Evolutionary conservation across 345 rosid species (phyloP).

Genomic region (Bruguiera gymnorhiza): DNA sequence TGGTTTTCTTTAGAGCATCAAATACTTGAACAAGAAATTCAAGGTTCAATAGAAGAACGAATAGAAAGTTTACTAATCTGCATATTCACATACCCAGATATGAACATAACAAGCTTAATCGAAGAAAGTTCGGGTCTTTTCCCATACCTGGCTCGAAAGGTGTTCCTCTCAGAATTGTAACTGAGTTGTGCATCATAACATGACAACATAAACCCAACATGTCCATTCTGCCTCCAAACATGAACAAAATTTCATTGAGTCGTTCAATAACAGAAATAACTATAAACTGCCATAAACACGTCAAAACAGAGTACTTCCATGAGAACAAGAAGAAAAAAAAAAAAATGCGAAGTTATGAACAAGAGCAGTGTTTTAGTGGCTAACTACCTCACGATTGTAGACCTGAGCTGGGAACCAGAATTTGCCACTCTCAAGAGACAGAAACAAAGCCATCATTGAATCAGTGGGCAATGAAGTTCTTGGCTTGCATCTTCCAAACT

Average conservation of each 20-base stretch:
- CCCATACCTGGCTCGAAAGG: slow-evolving; percentile 77
- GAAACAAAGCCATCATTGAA: slow-evolving; percentile 77
- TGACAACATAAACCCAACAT: slow-evolving; percentile 89
- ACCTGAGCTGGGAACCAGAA: slow-evolving; percentile 95
- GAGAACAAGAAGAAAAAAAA: background rate
- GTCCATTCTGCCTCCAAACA: slow-evolving; percentile 60
- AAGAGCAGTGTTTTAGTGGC: background rate
- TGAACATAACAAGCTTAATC: background rate
- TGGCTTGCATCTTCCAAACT: slow-evolving; percentile 34
- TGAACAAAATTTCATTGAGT: background rate
- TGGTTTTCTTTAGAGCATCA: no score
- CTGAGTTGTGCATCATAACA: slow-evolving; percentile 89
- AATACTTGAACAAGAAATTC: no score
- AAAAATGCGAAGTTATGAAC: background rate
- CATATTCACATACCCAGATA: background rate
- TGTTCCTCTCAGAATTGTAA: slow-evolving; percentile 66
- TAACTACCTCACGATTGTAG: slow-evolving; percentile 83
- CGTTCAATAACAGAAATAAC: slow-evolving; percentile 2
- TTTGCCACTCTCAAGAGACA: slow-evolving; percentile 75
- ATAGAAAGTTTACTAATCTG: background rate
- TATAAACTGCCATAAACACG: background rate
- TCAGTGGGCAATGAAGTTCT: slow-evolving; percentile 41
- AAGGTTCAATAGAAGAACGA: no score
- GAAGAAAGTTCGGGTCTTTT: background rate
- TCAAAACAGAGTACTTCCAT: background rate